These are phyloP conservation scores for Lentinus polychrous DNA, from an alignment of 1,284 basidiomycete species.

Conservation along the genomic window DNA sequence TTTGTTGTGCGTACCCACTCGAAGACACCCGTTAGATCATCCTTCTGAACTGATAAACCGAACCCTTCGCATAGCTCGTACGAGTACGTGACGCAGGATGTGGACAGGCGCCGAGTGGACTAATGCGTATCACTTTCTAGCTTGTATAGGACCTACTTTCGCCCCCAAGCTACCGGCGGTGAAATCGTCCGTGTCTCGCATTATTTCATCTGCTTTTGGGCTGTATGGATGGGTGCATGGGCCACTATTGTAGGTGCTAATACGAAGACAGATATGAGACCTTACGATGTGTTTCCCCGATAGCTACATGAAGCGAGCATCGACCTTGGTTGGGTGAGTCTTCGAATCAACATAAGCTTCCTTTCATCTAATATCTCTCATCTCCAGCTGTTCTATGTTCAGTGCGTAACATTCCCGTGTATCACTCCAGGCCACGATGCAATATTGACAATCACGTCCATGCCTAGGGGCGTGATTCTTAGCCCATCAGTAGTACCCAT, in stretches of 20 bases:
- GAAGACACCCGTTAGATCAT: background rate
- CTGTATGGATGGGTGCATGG: constrained; percentile 52
- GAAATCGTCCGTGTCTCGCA: constrained; percentile 56
- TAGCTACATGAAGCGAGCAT: constrained; percentile 39
- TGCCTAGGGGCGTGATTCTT: constrained; percentile 36
- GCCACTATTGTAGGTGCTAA: constrained; percentile 32
- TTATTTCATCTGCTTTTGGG: constrained; percentile 52
- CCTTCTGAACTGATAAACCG: background rate
- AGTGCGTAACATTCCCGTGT: constrained; percentile 25
- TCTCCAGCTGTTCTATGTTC: constrained; percentile 37
- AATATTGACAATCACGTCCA: constrained; percentile 1
- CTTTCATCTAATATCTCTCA: background rate
- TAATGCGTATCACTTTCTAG: constrained; percentile 14
- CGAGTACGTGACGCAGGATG: constrained; percentile 28
- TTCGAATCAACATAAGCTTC: background rate
- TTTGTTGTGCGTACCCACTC: constrained; percentile 35
- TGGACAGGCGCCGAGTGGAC: background rate
- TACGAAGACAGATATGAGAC: background rate
- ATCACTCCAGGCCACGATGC: background rate
- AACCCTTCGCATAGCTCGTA: constrained; percentile 25
- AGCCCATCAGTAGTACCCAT: constrained; percentile 44
- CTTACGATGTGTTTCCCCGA: background rate
- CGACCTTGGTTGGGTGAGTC: constrained; percentile 37
- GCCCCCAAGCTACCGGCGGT: constrained; percentile 51
- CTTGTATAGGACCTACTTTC: constrained; percentile 63